Evolutionary conservation across 306 rosid genomes (phyloP), one percentile per base, ranked within the genome.

Genomic region (Citrullus colocynthis): DNA sequence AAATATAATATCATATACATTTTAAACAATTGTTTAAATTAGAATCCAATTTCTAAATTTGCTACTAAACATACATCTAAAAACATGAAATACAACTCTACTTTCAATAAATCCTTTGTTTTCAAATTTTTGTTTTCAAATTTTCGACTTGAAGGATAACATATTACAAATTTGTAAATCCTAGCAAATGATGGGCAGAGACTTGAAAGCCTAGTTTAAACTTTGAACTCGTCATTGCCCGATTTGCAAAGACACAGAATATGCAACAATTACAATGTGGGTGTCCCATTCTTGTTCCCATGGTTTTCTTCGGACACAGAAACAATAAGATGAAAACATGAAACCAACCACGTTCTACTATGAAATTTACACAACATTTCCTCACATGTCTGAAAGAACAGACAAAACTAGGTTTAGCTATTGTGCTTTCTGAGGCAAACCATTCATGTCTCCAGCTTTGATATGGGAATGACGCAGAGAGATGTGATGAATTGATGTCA

Each of bases 321-420:
- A 71, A 15, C 76, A 71, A 71, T 71, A 71, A 48, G 59, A 24
- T 71, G 76, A 48, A 48, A 16, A 72, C 60, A 73, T 73, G 11
- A 73, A 32, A 51, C 48, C 39, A 17, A 51, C 48, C 39, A 17
- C 45, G 15, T 51, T 73, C 77, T 4, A 73, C 17, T 41, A 17
- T 49, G 17, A 51, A 16, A 49, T 45, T 71, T 71, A 49, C 76
- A 12, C 37, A 71, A 73, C 45, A 54, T 48, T 56, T 28, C 60
- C 44, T 73, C 44, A 32, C 39, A 18, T 45, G 42, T 24, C 41
- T 44, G 57, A 24, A 71, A 70, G 30, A 73, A 30, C 77, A 73
- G 16, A 16, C 77, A 51, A 73, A 73, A 73, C 9, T 73, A 24
- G 62, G 30, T 28, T 73, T 51, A 51, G 61, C 37, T 17, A 16